Conservation (phyloP, 1,284 basidiomycete genomes). For the Cryptococcus sp. region DNA sequence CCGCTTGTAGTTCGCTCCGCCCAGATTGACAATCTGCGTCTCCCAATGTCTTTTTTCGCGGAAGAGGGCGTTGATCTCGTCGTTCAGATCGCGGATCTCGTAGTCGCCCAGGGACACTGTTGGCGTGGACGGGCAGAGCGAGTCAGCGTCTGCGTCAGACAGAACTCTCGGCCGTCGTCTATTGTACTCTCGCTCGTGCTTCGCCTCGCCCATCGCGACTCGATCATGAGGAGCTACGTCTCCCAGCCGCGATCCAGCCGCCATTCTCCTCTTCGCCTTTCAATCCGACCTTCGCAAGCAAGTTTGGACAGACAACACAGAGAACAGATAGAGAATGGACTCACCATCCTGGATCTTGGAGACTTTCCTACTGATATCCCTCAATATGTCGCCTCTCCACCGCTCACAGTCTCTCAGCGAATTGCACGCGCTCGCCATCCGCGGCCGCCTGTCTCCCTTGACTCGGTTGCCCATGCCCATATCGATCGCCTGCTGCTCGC, state of each 20-base stretch:
- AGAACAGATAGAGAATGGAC: conserved; percentile 41
- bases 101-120: conserved; percentile 74
- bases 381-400: conserved; percentile 91
- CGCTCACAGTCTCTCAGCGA: conserved; percentile 89
- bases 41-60: conserved; percentile 97
- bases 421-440: conserved; percentile 87
- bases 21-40: conserved; percentile 90
- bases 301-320: neutral
- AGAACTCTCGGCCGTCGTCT: too few relatives aligned
- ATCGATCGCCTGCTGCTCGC: conserved; percentile 93
- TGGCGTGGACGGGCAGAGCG: neutral
- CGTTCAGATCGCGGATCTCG: conserved; percentile 93
- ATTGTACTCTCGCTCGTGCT: too few relatives aligned
- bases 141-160: neutral
- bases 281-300: neutral
- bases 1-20: conserved; percentile 93
- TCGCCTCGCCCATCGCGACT: neutral
- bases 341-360: conserved; percentile 95
- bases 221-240: neutral
- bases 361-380: conserved; percentile 94
- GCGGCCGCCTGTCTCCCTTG: conserved; percentile 75
- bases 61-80: conserved; percentile 95
- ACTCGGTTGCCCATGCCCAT: conserved; percentile 74
- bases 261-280: neutral
- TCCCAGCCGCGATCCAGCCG: too few relatives aligned